Base-by-base conservation (phyloP, 257 asterid species). In the Nicotiana tabacum region DNA sequence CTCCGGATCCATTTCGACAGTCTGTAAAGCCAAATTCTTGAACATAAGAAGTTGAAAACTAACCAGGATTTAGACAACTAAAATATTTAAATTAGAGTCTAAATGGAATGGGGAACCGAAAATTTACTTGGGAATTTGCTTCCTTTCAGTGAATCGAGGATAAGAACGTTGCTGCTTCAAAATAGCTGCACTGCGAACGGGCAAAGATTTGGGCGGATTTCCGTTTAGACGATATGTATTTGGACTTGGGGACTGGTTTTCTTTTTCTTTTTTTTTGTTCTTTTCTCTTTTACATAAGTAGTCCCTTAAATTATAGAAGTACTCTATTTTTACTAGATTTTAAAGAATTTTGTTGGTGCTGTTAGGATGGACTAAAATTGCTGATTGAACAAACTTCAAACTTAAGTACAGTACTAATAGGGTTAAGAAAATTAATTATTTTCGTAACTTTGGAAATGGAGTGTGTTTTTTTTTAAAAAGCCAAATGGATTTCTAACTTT, bases 1-100 rank as follows among this genome's bases (percentile, higher is more conserved):
- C 51, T 91, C 97, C 16, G 93, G 92, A 85, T 93, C 97, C 98
- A 94, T 93, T 74, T 74, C 2, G 8, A 48, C 2, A 48, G 0
- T 24, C 80, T 74, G 46, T 15, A 0, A 27, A 51, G 27, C 27
- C 27, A 1, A 8, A 48, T 0, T 13, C 0, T 69, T 43, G 60
- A 43, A 43, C 0, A 21, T 70, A 43, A 72, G 24, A 72, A 24
- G 24, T 48, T 51, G 80, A 51, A 51, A 76, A 24, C 9, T 27
- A 74, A 9, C 13, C 21, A 48, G 62, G 12, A 43, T 5, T 43
- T 3, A 15, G 0, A 30, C 32, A 39, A 7, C 10, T 39, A 10
- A 39, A 39, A 6, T 1, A 32, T 6, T 43, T 8, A 51, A 51
- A 74, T 24, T 48, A 48, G 64, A 66, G 21, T 13, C 4, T 21